Conservation (phyloP, 208 protist species). For the Tetramitus jugosus region DNA sequence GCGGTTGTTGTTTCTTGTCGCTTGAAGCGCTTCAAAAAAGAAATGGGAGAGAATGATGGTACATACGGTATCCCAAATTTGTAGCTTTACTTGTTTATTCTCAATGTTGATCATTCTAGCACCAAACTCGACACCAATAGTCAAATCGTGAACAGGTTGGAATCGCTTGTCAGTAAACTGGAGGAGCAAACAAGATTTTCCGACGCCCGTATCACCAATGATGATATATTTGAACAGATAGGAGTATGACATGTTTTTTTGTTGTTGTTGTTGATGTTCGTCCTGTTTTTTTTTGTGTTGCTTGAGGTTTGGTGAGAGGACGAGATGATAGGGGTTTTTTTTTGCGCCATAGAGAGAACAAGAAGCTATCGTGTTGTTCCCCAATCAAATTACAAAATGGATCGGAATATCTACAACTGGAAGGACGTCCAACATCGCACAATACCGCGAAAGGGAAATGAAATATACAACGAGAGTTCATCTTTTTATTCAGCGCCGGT, state of each 20-base stretch:
- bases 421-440: no score
- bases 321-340: no score
- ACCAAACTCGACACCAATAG: constrained; percentile 99
- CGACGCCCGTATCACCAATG: constrained; percentile 68
- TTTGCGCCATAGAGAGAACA: no score
- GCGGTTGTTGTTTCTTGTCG: background rate
- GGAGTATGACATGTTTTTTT: constrained; percentile 42
- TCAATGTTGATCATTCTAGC: constrained; percentile 88
- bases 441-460: no score
- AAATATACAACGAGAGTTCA: no score
- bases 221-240: constrained; percentile 99
- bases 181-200: constrained; percentile 96
- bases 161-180: constrained; percentile 98
- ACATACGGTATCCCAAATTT: constrained; percentile 97
- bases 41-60: background rate
- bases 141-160: constrained; percentile 96
- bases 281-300: no score
- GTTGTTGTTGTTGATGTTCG: no score
- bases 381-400: no score
- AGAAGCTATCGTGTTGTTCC: no score
- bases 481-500: no score
- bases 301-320: no score
- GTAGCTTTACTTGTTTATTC: constrained; percentile 91
- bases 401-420: no score
- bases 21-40: constrained; percentile 6